phyloP scores from a whole-genome alignment of 1,139 yeast genomes.

The Hemisphaericaspora xylanilytica region DNA sequence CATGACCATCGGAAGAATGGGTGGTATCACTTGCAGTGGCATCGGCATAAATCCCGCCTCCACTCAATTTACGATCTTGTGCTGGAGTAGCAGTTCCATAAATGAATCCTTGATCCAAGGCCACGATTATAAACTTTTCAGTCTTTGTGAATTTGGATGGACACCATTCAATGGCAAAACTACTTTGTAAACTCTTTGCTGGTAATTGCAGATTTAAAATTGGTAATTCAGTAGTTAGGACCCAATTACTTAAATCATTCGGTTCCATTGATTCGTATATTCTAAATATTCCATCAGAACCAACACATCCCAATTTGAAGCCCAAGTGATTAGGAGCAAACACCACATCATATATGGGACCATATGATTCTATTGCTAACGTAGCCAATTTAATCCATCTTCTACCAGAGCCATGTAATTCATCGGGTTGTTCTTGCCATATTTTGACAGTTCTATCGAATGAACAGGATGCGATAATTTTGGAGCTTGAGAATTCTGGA shows the following conservation, averaged over 20 bases:
- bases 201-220: slow-evolving; percentile 61
- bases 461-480: slow-evolving; percentile 79
- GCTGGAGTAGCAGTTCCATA: slow-evolving; percentile 39
- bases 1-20: neutral
- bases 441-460: slow-evolving; percentile 85
- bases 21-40: neutral
- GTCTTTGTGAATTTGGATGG: slow-evolving; percentile 73
- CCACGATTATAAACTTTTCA: slow-evolving; percentile 82
- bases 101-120: slow-evolving; percentile 82
- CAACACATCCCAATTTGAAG: slow-evolving; percentile 79
- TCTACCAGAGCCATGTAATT: slow-evolving; percentile 68
- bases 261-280: slow-evolving; percentile 91
- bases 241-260: slow-evolving; percentile 79
- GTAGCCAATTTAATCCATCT: slow-evolving; percentile 79
- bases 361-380: slow-evolving; percentile 73
- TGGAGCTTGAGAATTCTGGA: slow-evolving; percentile 81
- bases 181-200: slow-evolving; percentile 79
- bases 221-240: slow-evolving; percentile 66
- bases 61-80: slow-evolving; percentile 10
- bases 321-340: slow-evolving; percentile 91
- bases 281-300: slow-evolving; percentile 84
- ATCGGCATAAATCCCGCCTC: slow-evolving; percentile 10
- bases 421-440: slow-evolving; percentile 89
- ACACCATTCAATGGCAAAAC: slow-evolving; percentile 90
- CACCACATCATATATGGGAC: slow-evolving; percentile 84